phyloP scores from a whole-genome alignment of 2,329 filamentous ascomycete genomes.

The Trichophyton verrucosum region DNA sequence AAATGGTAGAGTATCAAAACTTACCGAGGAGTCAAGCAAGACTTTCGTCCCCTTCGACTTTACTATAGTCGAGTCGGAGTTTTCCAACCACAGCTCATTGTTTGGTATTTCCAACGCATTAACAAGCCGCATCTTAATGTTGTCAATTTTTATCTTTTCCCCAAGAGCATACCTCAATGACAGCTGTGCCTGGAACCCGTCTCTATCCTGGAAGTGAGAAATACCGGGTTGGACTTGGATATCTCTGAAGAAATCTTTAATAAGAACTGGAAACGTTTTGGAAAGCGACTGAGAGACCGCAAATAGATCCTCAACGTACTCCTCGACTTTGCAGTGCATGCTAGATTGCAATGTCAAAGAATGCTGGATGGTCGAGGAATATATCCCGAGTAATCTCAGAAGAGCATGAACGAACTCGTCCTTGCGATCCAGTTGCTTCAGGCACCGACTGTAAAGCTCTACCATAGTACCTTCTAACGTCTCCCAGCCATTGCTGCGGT shows the following conservation, averaged over 20 bases:
- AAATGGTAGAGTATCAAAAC: slow-evolving; percentile 12
- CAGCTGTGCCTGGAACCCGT: slow-evolving; percentile 62
- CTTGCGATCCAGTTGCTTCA: slow-evolving; percentile 61
- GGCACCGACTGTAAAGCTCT: slow-evolving; percentile 70
- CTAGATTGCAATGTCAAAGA: slow-evolving; percentile 13
- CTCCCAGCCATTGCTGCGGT: slow-evolving; percentile 65
- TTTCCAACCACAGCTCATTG: slow-evolving; percentile 57
- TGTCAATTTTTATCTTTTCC: slow-evolving; percentile 55
- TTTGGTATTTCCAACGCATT: slow-evolving; percentile 43
- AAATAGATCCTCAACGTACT: slow-evolving; percentile 33
- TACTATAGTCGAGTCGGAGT: slow-evolving; percentile 35
- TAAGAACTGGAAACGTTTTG: slow-evolving; percentile 53
- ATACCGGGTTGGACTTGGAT: slow-evolving; percentile 57
- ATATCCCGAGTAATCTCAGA: slow-evolving; percentile 48
- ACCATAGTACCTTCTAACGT: slow-evolving; percentile 71
- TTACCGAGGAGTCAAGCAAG: slow-evolving; percentile 38
- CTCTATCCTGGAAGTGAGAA: slow-evolving; percentile 55
- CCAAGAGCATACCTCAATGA: slow-evolving; percentile 59
- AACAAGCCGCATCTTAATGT: slow-evolving; percentile 51
- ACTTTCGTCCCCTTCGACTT: slow-evolving; percentile 44
- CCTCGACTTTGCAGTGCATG: slow-evolving; percentile 17
- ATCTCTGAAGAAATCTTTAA: slow-evolving; percentile 62
- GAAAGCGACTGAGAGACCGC: slow-evolving; percentile 39
- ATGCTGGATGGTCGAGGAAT: slow-evolving; percentile 24
- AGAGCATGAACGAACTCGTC: slow-evolving; percentile 70